phyloP scores from a whole-genome alignment of 371 early-diverging fungal genomes.

The Zychaea mexicana region DNA sequence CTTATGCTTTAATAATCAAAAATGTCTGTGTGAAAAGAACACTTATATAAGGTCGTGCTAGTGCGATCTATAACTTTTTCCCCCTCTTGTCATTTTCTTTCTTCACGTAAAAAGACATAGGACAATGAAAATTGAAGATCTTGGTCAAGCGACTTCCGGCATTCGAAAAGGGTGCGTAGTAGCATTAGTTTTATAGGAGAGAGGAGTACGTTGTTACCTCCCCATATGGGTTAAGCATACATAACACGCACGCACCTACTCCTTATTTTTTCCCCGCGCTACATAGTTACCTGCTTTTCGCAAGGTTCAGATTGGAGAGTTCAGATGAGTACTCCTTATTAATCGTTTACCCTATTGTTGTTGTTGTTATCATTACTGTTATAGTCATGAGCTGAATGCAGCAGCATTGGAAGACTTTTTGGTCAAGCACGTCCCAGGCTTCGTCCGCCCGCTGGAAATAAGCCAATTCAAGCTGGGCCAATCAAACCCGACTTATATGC shows the following conservation, averaged over 20 bases:
- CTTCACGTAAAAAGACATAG: not conserved
- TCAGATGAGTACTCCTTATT: not conserved
- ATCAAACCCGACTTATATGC: conserved; percentile 89
- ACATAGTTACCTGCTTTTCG: no score
- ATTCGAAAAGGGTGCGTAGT: conserved; percentile 38
- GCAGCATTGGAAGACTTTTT: conserved; percentile 62
- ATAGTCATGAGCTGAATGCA: conserved; percentile 69
- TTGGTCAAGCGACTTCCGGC: conserved; percentile 37
- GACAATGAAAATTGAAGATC: not conserved
- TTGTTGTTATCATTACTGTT: no score
- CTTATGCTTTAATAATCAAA: not conserved
- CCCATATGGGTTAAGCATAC: not conserved
- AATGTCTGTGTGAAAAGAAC: conserved; percentile 2
- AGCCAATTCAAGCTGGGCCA: conserved; percentile 89
- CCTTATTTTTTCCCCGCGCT: not conserved
- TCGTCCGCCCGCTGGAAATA: conserved; percentile 68
- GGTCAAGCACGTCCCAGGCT: conserved; percentile 42
- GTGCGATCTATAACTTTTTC: not conserved
- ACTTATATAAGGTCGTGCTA: not conserved
- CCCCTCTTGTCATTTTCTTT: not conserved
- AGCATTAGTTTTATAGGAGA: not conserved
- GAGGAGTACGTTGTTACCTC: not conserved
- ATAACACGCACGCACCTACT: no score
- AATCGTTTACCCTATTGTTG: not conserved
- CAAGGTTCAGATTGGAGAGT: no score